phyloP scores from a whole-genome alignment of 768 basidiomycete species.

The Russula abietina region DNA sequence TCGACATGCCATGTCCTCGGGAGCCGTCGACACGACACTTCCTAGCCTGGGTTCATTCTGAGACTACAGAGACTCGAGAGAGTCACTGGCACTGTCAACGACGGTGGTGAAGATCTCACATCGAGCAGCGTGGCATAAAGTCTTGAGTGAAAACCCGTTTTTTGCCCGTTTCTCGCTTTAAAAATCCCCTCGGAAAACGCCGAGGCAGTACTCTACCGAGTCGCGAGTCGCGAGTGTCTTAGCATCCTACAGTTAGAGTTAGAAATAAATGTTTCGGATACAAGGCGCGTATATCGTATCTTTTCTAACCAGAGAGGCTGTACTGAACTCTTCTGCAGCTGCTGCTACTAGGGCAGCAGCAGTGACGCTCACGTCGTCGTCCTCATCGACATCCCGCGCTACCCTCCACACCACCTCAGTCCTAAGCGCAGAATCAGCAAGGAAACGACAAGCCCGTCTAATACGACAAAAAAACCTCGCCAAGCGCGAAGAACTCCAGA shows the following conservation, averaged over 20 bases:
- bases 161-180: slow-evolving; percentile 13
- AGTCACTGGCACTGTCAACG: slow-evolving; percentile 63
- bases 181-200: slow-evolving; percentile 17
- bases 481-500: slow-evolving; percentile 40
- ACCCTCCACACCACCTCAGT: slow-evolving; percentile 46
- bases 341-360: slow-evolving; percentile 32
- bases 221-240: too few relatives aligned
- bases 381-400: slow-evolving; percentile 30
- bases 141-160: slow-evolving; percentile 35
- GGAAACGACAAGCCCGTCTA: slow-evolving; percentile 34
- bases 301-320: background rate
- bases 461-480: slow-evolving; percentile 41
- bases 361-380: slow-evolving; percentile 37
- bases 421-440: slow-evolving; percentile 30
- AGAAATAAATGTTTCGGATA: too few relatives aligned
- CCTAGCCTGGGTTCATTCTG: slow-evolving; percentile 53
- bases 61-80: slow-evolving; percentile 48
- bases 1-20: slow-evolving; percentile 60
- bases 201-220: too few relatives aligned
- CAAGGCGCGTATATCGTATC: background rate
- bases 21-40: slow-evolving; percentile 53
- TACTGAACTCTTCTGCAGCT: slow-evolving; percentile 24
- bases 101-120: slow-evolving; percentile 43
- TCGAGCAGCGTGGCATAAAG: slow-evolving; percentile 62
- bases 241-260: too few relatives aligned